Percentiles rank a stretch among this genome's conserved stretches.
These are phyloP conservation scores for Curvularia verruculosa DNA, from an alignment of 2,329 filamentous ascomycete species.

Conservation along the genomic window DNA sequence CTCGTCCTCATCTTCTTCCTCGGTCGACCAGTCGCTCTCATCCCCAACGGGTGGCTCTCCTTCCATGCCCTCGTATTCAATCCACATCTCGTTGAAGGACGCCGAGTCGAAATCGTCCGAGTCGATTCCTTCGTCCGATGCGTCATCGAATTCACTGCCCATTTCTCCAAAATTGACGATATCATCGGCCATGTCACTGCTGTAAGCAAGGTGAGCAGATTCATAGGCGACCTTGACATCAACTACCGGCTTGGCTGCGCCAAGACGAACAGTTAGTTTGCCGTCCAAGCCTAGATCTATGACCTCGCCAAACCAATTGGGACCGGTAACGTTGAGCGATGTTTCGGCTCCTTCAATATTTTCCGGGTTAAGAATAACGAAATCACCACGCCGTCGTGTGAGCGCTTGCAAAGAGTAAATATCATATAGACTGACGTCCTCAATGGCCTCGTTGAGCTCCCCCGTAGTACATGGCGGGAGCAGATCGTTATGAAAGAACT, in stretches of 20 bases:
- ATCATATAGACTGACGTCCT: conserved; percentile 66
- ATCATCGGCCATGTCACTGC: conserved; percentile 50
- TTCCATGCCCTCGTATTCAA: conserved; percentile 48
- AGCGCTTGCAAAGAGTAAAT: conserved; percentile 58
- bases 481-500: conserved; percentile 46
- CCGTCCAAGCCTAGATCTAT: conserved; percentile 62
- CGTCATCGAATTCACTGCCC: conserved; percentile 40
- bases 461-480: conserved; percentile 54
- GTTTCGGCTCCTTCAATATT: conserved; percentile 19
- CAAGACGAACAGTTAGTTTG: conserved; percentile 60
- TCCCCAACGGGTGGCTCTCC: conserved; percentile 38
- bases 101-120: conserved; percentile 43
- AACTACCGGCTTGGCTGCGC: conserved; percentile 54
- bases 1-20: conserved; percentile 41
- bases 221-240: conserved; percentile 60
- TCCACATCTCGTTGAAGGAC: conserved; percentile 48
- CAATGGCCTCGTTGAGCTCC: conserved; percentile 48
- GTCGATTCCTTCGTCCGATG: conserved; percentile 42
- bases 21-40: conserved; percentile 47
- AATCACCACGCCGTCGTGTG: conserved; percentile 58
- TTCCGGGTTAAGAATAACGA: conserved; percentile 57
- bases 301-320: conserved; percentile 64
- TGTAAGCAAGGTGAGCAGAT: conserved; percentile 56
- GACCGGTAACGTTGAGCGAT: conserved; percentile 26
- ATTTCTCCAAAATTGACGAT: conserved; percentile 27